Percentiles rank a stretch among this genome's conserved stretches.
These are phyloP conservation scores for Tricholoma matsutake DNA, from an alignment of 768 basidiomycete genomes.

Conservation along the genomic window DNA sequence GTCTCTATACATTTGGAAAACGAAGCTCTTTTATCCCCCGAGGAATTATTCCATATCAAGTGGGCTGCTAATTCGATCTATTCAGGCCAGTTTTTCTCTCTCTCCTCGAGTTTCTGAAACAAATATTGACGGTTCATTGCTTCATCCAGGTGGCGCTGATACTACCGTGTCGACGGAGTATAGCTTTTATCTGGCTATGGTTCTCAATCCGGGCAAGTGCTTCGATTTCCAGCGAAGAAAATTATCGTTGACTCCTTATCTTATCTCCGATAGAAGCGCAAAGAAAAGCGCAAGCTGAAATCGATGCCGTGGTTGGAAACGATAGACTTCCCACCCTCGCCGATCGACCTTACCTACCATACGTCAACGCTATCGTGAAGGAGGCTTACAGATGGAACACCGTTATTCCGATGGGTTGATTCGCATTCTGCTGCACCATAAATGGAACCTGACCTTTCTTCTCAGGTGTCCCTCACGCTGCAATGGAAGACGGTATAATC, in stretches of 20 bases:
- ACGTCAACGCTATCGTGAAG: constrained; percentile 41
- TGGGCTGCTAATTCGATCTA: constrained; percentile 45
- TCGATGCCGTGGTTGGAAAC: constrained; percentile 39
- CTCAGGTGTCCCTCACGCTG: constrained; percentile 46
- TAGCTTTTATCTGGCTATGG: constrained; percentile 49
- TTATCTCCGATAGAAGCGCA: constrained; percentile 36
- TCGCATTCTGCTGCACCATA: background rate
- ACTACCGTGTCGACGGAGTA: constrained; percentile 45
- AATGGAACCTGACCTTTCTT: background rate
- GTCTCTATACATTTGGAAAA: constrained; percentile 39
- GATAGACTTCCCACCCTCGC: constrained; percentile 36
- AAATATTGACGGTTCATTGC: background rate
- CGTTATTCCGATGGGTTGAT: constrained; percentile 32
- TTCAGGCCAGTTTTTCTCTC: constrained; percentile 29
- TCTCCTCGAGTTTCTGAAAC: background rate
- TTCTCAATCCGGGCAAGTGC: constrained; percentile 31
- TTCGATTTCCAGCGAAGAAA: too few relatives aligned
- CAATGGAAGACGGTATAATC: constrained; percentile 41
- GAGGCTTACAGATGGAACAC: constrained; percentile 50
- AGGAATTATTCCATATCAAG: constrained; percentile 38
- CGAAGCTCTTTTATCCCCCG: constrained; percentile 26
- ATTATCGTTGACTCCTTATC: too few relatives aligned
- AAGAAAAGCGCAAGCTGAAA: constrained; percentile 49
- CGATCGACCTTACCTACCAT: constrained; percentile 47
- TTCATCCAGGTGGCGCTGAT: constrained; percentile 42